Conservation (phyloP, 129 eudicot species). For the Escallonia herrerae region DNA sequence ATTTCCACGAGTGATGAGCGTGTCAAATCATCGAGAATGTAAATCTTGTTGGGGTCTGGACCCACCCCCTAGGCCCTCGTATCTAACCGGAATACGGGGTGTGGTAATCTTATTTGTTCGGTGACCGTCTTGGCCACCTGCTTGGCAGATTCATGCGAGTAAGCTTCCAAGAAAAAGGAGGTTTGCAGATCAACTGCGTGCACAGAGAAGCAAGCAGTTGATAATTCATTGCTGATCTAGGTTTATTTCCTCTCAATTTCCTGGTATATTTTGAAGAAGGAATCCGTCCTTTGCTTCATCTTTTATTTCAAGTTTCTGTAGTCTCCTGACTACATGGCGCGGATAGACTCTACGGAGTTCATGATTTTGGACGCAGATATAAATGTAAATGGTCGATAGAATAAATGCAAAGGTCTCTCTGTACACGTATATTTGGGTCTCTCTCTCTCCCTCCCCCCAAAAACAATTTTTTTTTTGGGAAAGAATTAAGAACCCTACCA, state of each 20-base stretch:
- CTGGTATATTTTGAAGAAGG: neutral
- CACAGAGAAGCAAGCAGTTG: neutral
- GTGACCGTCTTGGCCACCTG: neutral
- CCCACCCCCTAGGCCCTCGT: neutral
- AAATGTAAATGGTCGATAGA: no score
- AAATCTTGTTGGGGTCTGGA: neutral
- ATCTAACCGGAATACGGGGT: neutral
- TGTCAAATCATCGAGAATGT: neutral
- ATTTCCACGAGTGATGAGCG: conserved; percentile 47
- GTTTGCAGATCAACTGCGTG: neutral
- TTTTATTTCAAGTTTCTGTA: neutral
- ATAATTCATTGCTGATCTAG: neutral
- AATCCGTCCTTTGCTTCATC: neutral
- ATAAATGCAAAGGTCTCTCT: no score
- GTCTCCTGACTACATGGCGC: no score
- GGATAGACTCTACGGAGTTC: no score
- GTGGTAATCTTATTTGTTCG: neutral
- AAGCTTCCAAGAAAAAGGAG: conserved; percentile 1
- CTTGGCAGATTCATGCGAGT: neutral
- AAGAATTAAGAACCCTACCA: no score
- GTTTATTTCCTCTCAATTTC: neutral
- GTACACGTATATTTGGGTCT: no score
- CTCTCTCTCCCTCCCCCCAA: no score
- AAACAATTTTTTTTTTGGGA: no score
- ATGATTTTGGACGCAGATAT: no score